Percentiles rank a stretch among this genome's conserved stretches.
Evolutionary conservation across 768 basidiomycete genomes (phyloP).

Genomic region (Trametopsis cervina): DNA sequence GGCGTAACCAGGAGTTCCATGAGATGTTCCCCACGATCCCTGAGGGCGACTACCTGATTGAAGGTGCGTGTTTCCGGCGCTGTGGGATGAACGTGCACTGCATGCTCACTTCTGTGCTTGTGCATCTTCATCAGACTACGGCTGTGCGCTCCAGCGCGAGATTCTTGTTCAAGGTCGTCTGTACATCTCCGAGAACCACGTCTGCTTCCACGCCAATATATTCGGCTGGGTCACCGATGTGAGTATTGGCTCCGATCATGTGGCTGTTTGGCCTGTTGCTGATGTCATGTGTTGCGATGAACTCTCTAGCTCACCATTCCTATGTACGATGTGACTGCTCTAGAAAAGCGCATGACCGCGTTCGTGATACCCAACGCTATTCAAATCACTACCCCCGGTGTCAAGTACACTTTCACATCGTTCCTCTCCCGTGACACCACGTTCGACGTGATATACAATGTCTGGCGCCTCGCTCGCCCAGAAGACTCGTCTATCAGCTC

Average conservation of each 20-base stretch:
- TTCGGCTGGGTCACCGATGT: conserved; percentile 99
- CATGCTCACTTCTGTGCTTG: background rate
- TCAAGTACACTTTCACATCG: conserved; percentile 91
- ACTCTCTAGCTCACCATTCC: conserved; percentile 68
- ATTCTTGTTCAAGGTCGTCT: conserved; percentile 94
- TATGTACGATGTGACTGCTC: conserved; percentile 74
- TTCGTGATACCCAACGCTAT: conserved; percentile 98
- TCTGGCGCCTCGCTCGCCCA: conserved; percentile 89
- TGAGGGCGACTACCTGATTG: conserved; percentile 96
- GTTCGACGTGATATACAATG: conserved; percentile 91
- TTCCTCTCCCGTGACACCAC: conserved; percentile 96
- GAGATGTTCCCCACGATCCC: conserved; percentile 84
- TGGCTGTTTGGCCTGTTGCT: background rate
- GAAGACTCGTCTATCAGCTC: conserved; percentile 31
- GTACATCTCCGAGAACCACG: conserved; percentile 97
- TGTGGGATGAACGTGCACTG: too few relatives aligned
- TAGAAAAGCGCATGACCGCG: conserved; percentile 98
- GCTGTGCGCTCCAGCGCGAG: conserved; percentile 93
- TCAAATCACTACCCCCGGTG: conserved; percentile 73
- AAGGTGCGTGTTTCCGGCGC: conserved; percentile 51
- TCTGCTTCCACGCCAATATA: conserved; percentile 99
- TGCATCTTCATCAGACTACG: conserved; percentile 68
- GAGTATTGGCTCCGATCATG: conserved; percentile 27
- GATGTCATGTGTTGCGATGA: conserved; percentile 10
- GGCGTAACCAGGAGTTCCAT: conserved; percentile 93